Evolutionary conservation across 2,329 filamentous ascomycete genomes (phyloP).

Genomic region (Talaromyces sp.): DNA sequence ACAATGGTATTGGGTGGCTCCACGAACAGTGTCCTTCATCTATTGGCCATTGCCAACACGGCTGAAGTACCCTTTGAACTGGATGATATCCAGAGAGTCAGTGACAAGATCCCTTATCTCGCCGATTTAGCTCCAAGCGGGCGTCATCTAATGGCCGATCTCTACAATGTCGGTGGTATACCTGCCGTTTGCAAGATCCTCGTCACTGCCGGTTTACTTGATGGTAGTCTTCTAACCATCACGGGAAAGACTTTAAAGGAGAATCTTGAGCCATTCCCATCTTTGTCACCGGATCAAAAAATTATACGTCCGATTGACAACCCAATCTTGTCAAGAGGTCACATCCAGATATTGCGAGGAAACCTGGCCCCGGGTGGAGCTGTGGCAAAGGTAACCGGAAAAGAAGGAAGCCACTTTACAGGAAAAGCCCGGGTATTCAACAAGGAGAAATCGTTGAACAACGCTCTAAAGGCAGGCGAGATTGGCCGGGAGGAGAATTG

Average conservation of each 20-base stretch:
- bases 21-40: constrained; percentile 78
- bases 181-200: constrained; percentile 55
- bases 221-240: constrained; percentile 56
- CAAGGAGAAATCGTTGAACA: constrained; percentile 63
- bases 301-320: constrained; percentile 64
- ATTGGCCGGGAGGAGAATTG: constrained; percentile 73
- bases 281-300: constrained; percentile 57
- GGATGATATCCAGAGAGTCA: constrained; percentile 80
- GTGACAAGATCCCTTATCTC: constrained; percentile 71
- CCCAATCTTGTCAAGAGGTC: constrained; percentile 65
- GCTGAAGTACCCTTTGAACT: constrained; percentile 77
- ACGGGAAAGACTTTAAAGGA: constrained; percentile 56
- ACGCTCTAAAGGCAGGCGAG: constrained; percentile 60
- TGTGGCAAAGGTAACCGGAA: constrained; percentile 72
- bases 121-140: constrained; percentile 77
- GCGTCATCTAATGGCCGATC: constrained; percentile 57
- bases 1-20: constrained; percentile 78
- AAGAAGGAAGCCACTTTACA: constrained; percentile 63
- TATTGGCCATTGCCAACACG: constrained; percentile 77
- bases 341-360: constrained; percentile 68
- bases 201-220: constrained; percentile 53
- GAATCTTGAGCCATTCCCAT: constrained; percentile 59
- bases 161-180: constrained; percentile 54
- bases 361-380: constrained; percentile 64
- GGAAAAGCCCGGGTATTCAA: constrained; percentile 69